phyloP scores from a whole-genome alignment of 1,139 yeast genomes.

The Saccharomyces hybrid region DNA sequence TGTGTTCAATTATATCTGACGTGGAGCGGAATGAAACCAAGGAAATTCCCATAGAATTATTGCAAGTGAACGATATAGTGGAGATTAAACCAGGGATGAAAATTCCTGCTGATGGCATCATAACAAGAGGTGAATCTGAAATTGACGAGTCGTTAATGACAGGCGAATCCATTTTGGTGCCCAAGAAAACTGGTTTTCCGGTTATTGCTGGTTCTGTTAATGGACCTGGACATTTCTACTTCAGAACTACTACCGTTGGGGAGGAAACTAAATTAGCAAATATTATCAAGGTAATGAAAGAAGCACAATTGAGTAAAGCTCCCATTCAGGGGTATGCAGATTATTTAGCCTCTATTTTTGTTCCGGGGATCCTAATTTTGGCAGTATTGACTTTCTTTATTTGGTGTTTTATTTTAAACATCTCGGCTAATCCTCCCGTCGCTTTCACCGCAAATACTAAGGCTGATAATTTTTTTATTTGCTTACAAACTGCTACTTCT shows the following conservation, averaged over 20 bases:
- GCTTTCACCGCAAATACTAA: constrained; percentile 43
- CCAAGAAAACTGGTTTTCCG: constrained; percentile 48
- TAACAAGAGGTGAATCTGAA: constrained; percentile 70
- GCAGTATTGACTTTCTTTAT: constrained; percentile 56
- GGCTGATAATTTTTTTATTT: constrained; percentile 56
- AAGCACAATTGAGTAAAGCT: constrained; percentile 82
- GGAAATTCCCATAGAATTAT: constrained; percentile 57
- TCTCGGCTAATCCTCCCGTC: constrained; percentile 42
- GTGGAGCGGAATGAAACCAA: constrained; percentile 17
- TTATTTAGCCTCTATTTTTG: constrained; percentile 75
- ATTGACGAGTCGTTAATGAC: constrained; percentile 84
- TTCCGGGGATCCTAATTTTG: constrained; percentile 60
- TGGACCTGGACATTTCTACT: constrained; percentile 63
- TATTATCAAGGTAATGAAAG: constrained; percentile 76
- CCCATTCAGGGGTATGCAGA: constrained; percentile 91
- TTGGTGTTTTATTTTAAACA: constrained; percentile 48
- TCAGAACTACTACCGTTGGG: constrained; percentile 64
- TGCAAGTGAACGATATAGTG: constrained; percentile 72
- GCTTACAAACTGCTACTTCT: constrained; percentile 79
- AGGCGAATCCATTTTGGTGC: constrained; percentile 78
- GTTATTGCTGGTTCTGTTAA: constrained; percentile 91
- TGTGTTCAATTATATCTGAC: constrained; percentile 50
- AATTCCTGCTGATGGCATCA: constrained; percentile 85
- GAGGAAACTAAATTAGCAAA: constrained; percentile 80
- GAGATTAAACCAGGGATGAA: constrained; percentile 78